Evolutionary conservation across 345 rosid species (phyloP).

Genomic region (Brassica cretica): DNA sequence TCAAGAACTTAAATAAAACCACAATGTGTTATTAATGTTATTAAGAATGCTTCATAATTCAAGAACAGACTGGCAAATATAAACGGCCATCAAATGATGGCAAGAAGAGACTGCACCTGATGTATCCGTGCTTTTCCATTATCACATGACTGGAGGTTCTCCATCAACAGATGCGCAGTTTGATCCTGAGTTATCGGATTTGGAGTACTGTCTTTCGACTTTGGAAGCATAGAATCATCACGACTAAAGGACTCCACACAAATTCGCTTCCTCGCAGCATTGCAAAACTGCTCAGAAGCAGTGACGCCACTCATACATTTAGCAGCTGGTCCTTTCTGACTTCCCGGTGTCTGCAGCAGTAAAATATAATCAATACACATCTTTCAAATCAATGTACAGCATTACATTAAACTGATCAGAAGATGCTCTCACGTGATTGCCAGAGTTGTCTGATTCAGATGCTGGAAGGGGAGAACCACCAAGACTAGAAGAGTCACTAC

Average conservation of each 20-base stretch:
- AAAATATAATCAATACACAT: not conserved
- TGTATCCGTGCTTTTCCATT: conserved; percentile 41
- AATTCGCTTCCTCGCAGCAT: conserved; percentile 14
- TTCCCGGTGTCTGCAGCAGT: conserved; percentile 32
- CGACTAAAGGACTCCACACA: conserved; percentile 11
- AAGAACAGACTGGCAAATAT: not conserved
- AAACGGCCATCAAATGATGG: not conserved
- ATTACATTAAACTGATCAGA: not conserved
- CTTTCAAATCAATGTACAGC: not conserved
- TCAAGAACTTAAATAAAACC: not conserved
- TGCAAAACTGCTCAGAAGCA: conserved; percentile 9
- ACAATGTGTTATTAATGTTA: not conserved
- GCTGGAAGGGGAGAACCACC: conserved; percentile 30
- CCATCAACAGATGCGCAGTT: not conserved
- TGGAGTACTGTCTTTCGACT: conserved; percentile 21
- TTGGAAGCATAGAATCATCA: conserved; percentile 21
- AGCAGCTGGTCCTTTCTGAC: conserved; percentile 14
- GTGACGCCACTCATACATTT: not conserved
- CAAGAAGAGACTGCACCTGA: conserved; percentile 28
- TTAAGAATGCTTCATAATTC: not conserved
- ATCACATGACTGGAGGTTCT: not conserved
- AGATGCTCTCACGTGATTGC: conserved; percentile 25
- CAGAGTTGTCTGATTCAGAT: conserved; percentile 36
- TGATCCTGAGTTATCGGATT: not conserved
- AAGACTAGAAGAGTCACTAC: conserved; percentile 21